Percentiles rank a stretch among this genome's conserved stretches.
Conservation (phyloP, 108 stramenopile species). For the Skeletonema menzelii region DNA sequence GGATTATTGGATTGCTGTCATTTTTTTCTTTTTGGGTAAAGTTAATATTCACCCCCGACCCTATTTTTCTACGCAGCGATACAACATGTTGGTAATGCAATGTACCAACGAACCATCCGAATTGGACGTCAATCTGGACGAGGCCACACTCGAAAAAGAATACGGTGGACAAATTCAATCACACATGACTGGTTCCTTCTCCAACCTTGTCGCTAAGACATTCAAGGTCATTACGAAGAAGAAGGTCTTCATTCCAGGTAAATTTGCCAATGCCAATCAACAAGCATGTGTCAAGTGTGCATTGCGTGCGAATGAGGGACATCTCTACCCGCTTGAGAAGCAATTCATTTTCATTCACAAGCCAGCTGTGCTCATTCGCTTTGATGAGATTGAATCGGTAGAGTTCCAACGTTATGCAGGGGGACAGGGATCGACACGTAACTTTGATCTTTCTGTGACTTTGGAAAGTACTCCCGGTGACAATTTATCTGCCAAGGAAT, state of each 20-base stretch:
- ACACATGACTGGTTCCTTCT: constrained; percentile 90
- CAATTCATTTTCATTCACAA: constrained; percentile 99
- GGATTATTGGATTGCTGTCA: neutral
- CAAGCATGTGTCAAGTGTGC: constrained; percentile 89
- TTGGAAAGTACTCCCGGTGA: constrained; percentile 64
- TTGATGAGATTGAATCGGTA: constrained; percentile 95
- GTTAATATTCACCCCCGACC: too few species aligned
- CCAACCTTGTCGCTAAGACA: constrained; percentile 96
- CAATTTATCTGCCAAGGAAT: constrained; percentile 66
- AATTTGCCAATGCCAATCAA: constrained; percentile 88
- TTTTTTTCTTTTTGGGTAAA: neutral
- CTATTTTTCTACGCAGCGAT: constrained; percentile 41
- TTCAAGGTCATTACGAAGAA: constrained; percentile 97
- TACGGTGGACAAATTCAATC: constrained; percentile 88
- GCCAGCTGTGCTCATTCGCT: constrained; percentile 95
- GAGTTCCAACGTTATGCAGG: constrained; percentile 97
- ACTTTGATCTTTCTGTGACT: constrained; percentile 90
- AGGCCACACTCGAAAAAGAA: constrained; percentile 91
- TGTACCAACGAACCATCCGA: constrained; percentile 82
- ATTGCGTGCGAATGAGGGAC: constrained; percentile 93
- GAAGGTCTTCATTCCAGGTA: constrained; percentile 96
- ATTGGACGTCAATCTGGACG: constrained; percentile 87
- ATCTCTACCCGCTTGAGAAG: constrained; percentile 97
- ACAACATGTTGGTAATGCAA: constrained; percentile 97
- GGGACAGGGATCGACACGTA: constrained; percentile 88